Conservation (phyloP, 768 basidiomycete genomes). For the Psilocybe cyanescens region DNA sequence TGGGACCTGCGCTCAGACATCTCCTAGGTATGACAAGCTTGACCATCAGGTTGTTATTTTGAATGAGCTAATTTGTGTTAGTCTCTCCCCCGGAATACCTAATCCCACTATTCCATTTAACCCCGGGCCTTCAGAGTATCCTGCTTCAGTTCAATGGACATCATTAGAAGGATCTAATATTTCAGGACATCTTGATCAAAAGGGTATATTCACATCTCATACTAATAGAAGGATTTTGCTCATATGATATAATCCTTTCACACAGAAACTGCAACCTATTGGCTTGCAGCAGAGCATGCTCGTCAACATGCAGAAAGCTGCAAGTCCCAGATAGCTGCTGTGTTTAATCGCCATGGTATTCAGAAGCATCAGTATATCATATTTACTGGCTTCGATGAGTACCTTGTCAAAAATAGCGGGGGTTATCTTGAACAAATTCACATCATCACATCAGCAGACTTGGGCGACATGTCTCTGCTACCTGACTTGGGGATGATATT, state of each 20-base stretch:
- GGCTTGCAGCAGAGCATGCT: conserved; percentile 8
- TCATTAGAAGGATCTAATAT: no score
- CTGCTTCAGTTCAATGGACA: no score
- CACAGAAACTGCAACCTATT: not conserved
- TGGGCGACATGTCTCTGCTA: not conserved
- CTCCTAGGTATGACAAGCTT: no score
- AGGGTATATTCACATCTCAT: no score
- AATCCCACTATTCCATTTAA: no score
- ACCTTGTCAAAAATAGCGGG: not conserved
- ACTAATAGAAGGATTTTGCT: no score
- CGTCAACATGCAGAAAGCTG: not conserved
- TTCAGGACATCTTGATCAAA: no score
- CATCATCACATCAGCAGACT: not conserved
- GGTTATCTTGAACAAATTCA: conserved; percentile 10
- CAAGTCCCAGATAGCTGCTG: not conserved
- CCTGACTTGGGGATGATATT: not conserved
- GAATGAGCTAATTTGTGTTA: no score
- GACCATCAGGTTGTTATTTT: no score
- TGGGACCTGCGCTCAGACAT: fast-evolving
- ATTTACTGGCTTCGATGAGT: conserved; percentile 8
- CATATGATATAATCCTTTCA: no score
- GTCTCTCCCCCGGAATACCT: no score
- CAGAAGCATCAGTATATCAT: conserved; percentile 1
- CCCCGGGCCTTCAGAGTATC: no score
- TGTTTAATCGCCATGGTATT: not conserved